Conservation (phyloP, 176 grass and related monocot species). For the Eleusine indica region DNA sequence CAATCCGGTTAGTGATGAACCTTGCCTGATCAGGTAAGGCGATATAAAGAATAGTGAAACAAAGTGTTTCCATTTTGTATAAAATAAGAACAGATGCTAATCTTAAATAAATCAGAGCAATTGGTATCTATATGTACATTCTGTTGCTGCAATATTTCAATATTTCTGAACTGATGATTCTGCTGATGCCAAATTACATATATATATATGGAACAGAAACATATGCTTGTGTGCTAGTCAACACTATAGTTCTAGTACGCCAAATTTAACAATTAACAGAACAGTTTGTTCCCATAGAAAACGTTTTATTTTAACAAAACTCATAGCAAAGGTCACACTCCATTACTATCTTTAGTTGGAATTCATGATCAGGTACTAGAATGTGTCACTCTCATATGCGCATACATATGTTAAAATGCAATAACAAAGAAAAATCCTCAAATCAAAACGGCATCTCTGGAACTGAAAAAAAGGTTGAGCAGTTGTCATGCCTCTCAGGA, state of each 20-base stretch:
- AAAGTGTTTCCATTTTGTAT: not conserved
- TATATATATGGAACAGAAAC: not conserved
- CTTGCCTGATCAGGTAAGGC: not conserved
- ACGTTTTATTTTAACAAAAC: too few relatives aligned
- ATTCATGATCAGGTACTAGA: not conserved
- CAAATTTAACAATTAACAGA: not conserved
- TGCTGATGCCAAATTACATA: slow-evolving; percentile 5
- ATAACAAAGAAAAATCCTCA: slow-evolving; percentile 1
- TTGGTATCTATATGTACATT: not conserved
- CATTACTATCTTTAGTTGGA: not conserved
- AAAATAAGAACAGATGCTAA: not conserved
- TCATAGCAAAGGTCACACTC: not conserved
- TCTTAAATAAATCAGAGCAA: not conserved
- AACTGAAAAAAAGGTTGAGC: not conserved
- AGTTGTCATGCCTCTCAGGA: not conserved
- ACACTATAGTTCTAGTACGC: not conserved
- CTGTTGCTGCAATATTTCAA: not conserved
- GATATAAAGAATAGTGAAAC: not conserved
- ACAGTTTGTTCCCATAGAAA: not conserved
- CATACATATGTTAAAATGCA: not conserved
- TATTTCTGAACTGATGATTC: slow-evolving; percentile 6
- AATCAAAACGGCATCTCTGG: not conserved
- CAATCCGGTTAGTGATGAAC: not conserved
- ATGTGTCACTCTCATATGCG: not conserved
- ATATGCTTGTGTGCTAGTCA: not conserved